Percentiles rank a stretch among this genome's conserved stretches.
Evolutionary conservation across 495 filamentous ascomycete species (phyloP).

Genomic region (Tuber borchii): DNA sequence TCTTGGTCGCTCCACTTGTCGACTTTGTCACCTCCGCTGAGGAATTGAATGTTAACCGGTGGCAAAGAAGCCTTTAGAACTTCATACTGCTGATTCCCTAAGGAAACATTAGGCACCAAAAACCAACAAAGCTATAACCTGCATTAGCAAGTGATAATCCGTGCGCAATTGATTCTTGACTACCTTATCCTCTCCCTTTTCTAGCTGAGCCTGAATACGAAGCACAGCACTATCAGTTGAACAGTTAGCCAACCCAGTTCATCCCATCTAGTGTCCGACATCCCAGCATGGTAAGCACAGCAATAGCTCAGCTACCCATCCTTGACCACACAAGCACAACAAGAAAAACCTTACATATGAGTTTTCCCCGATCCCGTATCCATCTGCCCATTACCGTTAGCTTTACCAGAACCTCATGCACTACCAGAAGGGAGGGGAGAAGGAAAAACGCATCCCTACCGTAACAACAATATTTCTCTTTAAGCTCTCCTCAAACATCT

Average conservation of each 20-base stretch:
- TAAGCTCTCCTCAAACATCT: conserved; percentile 84
- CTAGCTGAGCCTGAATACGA: conserved; percentile 70
- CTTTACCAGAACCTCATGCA: not conserved
- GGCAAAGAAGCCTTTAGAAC: conserved; percentile 59
- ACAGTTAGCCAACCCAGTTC: conserved; percentile 7
- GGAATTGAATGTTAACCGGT: conserved; percentile 54
- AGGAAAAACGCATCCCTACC: conserved; percentile 47
- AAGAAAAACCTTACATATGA: conserved; percentile 57
- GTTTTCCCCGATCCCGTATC: conserved; percentile 93
- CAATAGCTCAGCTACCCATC: not conserved
- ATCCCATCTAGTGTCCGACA: not conserved
- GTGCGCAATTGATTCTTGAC: conserved; percentile 16
- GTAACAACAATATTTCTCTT: conserved; percentile 75
- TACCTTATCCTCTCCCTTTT: conserved; percentile 59
- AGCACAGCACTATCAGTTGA: conserved; percentile 59
- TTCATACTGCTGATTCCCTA: conserved; percentile 66
- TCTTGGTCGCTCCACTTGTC: conserved; percentile 66
- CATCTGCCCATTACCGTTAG: conserved; percentile 54
- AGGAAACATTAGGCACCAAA: conserved; percentile 66
- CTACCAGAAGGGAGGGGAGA: not conserved
- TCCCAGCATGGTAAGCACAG: not conserved
- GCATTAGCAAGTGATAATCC: conserved; percentile 9
- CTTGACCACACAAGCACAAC: not conserved
- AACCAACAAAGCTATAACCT: conserved; percentile 72
- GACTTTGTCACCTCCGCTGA: conserved; percentile 61